Conservation (phyloP, 2,329 filamentous ascomycete genomes). For the Alternaria metachromatica region DNA sequence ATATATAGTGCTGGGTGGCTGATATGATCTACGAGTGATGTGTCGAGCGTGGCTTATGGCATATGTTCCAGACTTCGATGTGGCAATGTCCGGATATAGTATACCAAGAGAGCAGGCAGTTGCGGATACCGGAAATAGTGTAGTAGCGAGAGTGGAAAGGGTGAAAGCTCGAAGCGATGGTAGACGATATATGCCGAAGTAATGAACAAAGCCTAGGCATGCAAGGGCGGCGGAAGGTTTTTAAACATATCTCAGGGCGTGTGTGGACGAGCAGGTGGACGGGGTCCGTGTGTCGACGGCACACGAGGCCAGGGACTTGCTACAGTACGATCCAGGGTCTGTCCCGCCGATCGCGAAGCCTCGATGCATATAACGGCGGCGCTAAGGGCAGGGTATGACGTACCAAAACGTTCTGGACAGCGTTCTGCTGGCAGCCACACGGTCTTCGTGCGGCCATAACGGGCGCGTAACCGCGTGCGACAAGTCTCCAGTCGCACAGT, state of each 20-base stretch:
- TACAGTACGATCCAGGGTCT: constrained; percentile 20
- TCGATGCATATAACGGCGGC: constrained; percentile 30
- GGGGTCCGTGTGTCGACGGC: constrained; percentile 17
- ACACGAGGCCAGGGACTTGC: constrained; percentile 2
- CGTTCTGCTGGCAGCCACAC: constrained; percentile 14
- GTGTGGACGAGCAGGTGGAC: constrained; percentile 29
- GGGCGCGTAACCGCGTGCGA: constrained; percentile 18
- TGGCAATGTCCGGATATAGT: constrained; percentile 13
- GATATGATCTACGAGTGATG: constrained; percentile 15
- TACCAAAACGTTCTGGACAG: constrained; percentile 27
- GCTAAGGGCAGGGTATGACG: constrained; percentile 29
- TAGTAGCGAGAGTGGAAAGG: background rate
- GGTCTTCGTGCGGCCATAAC: constrained; percentile 11
- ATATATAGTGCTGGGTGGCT: constrained; percentile 14
- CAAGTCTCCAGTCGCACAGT: constrained; percentile 6
- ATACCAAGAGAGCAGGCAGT: background rate
- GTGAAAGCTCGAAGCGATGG: background rate
- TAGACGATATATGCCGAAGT: constrained; percentile 7
- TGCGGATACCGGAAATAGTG: background rate
- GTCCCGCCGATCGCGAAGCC: constrained; percentile 31
- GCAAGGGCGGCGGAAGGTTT: constrained; percentile 21
- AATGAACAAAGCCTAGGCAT: background rate
- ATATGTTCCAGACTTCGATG: constrained; percentile 10
- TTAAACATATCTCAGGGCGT: constrained; percentile 17
- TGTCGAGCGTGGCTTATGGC: constrained; percentile 1